phyloP scores from a whole-genome alignment of 768 basidiomycete species.

The Naematelia aurantialba region DNA sequence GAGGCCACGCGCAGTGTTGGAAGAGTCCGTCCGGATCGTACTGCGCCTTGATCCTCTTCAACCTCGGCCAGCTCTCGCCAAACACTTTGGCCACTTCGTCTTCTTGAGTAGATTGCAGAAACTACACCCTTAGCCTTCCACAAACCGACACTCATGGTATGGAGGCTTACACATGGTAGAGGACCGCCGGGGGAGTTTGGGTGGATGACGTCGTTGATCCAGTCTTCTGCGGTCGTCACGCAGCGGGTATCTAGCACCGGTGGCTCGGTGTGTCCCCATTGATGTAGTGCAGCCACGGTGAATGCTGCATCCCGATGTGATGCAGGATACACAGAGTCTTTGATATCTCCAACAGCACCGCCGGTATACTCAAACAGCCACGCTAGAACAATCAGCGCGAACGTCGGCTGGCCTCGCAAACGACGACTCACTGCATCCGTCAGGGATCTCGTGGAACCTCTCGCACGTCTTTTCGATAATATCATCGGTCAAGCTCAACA shows the following conservation, averaged over 20 bases:
- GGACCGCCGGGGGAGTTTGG: slow-evolving; percentile 74
- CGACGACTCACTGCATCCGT: slow-evolving; percentile 76
- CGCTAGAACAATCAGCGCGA: slow-evolving; percentile 50
- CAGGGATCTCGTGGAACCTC: slow-evolving; percentile 75
- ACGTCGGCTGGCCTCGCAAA: neutral
- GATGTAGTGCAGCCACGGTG: slow-evolving; percentile 83
- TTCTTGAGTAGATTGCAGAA: slow-evolving; percentile 40
- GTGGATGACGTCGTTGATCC: slow-evolving; percentile 72
- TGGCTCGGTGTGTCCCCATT: slow-evolving; percentile 69
- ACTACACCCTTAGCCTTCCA: slow-evolving; percentile 20
- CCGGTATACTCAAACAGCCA: slow-evolving; percentile 89
- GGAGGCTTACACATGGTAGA: slow-evolving; percentile 70
- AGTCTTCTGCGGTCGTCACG: slow-evolving; percentile 78
- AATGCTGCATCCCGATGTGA: slow-evolving; percentile 74
- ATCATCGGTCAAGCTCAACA: slow-evolving; percentile 79
- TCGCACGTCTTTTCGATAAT: slow-evolving; percentile 77
- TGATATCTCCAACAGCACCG: slow-evolving; percentile 67
- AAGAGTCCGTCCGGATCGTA: slow-evolving; percentile 78
- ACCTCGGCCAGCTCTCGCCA: slow-evolving; percentile 69
- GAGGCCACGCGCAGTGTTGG: slow-evolving; percentile 74
- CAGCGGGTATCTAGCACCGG: slow-evolving; percentile 75
- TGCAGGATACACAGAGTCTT: slow-evolving; percentile 67
- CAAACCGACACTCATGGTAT: slow-evolving; percentile 45
- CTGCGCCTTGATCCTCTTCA: slow-evolving; percentile 65
- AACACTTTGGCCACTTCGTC: slow-evolving; percentile 51